These are phyloP conservation scores for Helichrysum umbraculigerum DNA, from an alignment of 129 eudicot genomes.

Conservation along the genomic window DNA sequence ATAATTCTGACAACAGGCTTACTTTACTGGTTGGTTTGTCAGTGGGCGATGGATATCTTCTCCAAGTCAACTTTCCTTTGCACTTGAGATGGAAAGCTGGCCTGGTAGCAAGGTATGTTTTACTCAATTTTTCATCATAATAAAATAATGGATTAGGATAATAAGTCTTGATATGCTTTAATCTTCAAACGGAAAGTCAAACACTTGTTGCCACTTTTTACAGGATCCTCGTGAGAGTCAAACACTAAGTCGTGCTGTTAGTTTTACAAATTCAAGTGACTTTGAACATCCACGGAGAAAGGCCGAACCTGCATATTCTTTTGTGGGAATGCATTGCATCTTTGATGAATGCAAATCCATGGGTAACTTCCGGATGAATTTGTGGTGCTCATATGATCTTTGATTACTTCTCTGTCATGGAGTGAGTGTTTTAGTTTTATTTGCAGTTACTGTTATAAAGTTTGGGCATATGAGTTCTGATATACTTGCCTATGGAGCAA, in stretches of 20 bases:
- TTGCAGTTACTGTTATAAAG: conserved; percentile 85
- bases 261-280: conserved; percentile 72
- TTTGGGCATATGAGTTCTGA: conserved; percentile 98
- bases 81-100: conserved; percentile 80
- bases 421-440: conserved; percentile 7
- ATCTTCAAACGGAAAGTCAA: background rate
- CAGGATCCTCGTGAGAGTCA: conserved; percentile 67
- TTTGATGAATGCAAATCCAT: conserved; percentile 97
- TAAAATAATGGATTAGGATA: background rate
- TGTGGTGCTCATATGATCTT: background rate
- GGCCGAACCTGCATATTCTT: conserved; percentile 89
- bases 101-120: conserved; percentile 60
- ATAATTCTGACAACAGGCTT: conserved; percentile 63
- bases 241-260: conserved; percentile 61
- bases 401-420: conserved; percentile 3
- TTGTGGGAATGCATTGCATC: conserved; percentile 99
- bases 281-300: conserved; percentile 53
- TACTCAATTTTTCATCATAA: background rate
- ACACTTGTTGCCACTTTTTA: background rate
- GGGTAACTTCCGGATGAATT: conserved; percentile 49
- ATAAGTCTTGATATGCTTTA: background rate
- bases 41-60: conserved; percentile 85
- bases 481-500: conserved; percentile 94
- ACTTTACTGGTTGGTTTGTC: conserved; percentile 72
- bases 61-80: conserved; percentile 68